Conservation (phyloP, 495 filamentous ascomycete genomes). For the Rostrohypoxylon terebratum region DNA sequence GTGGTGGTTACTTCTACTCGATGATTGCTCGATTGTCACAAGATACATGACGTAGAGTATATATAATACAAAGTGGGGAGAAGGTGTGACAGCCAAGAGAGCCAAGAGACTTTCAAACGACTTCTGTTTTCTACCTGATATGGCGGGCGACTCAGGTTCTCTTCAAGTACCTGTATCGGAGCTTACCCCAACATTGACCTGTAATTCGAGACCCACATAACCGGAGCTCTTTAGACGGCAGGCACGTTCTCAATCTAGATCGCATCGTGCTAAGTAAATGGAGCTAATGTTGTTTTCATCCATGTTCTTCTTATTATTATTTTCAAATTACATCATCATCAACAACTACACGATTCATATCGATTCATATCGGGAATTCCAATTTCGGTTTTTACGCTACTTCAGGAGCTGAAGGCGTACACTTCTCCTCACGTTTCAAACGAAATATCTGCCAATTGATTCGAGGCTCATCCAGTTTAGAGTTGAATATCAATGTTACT, state of each 20-base stretch:
- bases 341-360: slow-evolving; percentile 24
- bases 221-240: slow-evolving; percentile 16
- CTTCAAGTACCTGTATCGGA: slow-evolving; percentile 14
- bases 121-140: background rate
- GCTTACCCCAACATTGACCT: background rate
- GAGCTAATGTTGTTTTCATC: background rate
- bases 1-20: slow-evolving; percentile 26
- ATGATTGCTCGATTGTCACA: slow-evolving; percentile 37
- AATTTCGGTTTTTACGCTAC: background rate
- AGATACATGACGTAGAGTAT: slow-evolving; percentile 44
- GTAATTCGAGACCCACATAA: slow-evolving; percentile 25
- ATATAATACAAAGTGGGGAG: slow-evolving; percentile 28
- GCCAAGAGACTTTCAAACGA: slow-evolving; percentile 28
- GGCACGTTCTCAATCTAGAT: slow-evolving; percentile 28
- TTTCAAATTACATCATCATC: slow-evolving; percentile 39
- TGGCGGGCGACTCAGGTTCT: slow-evolving; percentile 4
- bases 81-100: slow-evolving; percentile 17
- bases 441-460: slow-evolving; percentile 10
- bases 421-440: background rate
- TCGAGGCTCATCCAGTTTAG: background rate
- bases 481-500: background rate
- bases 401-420: background rate
- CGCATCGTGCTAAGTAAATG: slow-evolving; percentile 9
- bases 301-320: slow-evolving; percentile 28
- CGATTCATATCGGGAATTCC: slow-evolving; percentile 30